A percentile compares a stretch with the other conserved stretches of the same genome.
Evolutionary conservation across 208 protist genomes (phyloP).

Genomic region (Leishmania arabica): DNA sequence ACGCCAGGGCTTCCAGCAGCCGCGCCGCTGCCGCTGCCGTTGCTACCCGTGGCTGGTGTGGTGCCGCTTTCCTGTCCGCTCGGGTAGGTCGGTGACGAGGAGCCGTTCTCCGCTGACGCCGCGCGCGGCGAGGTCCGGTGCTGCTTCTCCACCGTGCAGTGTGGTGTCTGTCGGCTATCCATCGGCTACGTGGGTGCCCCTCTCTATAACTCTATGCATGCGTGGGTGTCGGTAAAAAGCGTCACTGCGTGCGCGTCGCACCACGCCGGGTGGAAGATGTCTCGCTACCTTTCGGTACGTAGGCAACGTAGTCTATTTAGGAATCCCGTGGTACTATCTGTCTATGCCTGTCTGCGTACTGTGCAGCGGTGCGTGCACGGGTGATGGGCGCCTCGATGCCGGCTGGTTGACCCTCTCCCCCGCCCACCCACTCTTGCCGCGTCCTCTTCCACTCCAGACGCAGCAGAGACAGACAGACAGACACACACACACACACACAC

Average conservation of each 20-base stretch:
- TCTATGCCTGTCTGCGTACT: not conserved
- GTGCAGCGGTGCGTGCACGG: not conserved
- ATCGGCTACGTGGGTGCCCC: not conserved
- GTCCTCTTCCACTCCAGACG: not conserved
- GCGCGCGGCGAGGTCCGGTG: constrained; percentile 10
- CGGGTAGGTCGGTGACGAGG: constrained; percentile 15
- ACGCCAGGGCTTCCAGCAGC: not conserved
- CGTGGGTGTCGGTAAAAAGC: not conserved
- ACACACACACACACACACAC: not conserved
- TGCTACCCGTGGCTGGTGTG: constrained; percentile 6
- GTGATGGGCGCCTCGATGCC: not conserved
- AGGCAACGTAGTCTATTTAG: not conserved
- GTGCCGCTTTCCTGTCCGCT: not conserved
- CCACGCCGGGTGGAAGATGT: not conserved
- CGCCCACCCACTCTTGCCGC: not conserved
- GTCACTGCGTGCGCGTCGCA: not conserved
- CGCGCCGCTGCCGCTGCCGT: not conserved
- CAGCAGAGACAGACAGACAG: not conserved
- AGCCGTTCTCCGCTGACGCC: constrained; percentile 11
- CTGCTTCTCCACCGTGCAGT: constrained; percentile 15
- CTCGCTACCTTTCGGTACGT: not conserved
- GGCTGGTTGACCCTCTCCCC: not conserved
- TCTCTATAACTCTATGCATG: not conserved
- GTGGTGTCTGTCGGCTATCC: not conserved
- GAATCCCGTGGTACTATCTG: not conserved